These are phyloP conservation scores for Canna indica DNA, from an alignment of 176 grass and related monocot species.

Conservation along the genomic window DNA sequence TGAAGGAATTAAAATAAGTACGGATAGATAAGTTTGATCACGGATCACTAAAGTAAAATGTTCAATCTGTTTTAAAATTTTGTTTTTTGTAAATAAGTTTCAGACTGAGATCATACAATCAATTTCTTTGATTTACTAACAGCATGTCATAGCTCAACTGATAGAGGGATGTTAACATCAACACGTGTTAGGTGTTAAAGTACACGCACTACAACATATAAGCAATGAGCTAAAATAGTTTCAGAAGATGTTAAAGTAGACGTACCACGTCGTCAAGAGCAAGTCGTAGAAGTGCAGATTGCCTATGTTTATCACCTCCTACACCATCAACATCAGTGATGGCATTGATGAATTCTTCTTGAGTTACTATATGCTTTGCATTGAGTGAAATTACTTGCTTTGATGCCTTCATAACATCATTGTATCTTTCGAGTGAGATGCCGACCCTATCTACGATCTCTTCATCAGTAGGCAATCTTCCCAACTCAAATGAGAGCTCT, in stretches of 20 bases:
- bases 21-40: no score
- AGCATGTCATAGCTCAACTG: background rate
- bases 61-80: background rate
- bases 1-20: no score
- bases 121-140: background rate
- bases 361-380: constrained; percentile 57
- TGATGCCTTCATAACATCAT: constrained; percentile 50
- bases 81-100: background rate
- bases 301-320: constrained; percentile 40
- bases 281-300: constrained; percentile 57
- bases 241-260: background rate
- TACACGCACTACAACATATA: no score
- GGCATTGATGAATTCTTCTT: constrained; percentile 69
- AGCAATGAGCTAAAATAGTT: background rate
- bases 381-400: constrained; percentile 68
- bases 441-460: constrained; percentile 37
- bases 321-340: constrained; percentile 49
- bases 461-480: constrained; percentile 47
- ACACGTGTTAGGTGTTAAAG: no score
- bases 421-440: constrained; percentile 48
- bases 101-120: background rate
- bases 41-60: no score
- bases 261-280: constrained; percentile 85
- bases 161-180: background rate
- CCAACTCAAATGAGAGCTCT: constrained; percentile 67